Evolutionary conservation across 805 yeast species (phyloP).

Genomic region (Saccharomyces jurei): DNA sequence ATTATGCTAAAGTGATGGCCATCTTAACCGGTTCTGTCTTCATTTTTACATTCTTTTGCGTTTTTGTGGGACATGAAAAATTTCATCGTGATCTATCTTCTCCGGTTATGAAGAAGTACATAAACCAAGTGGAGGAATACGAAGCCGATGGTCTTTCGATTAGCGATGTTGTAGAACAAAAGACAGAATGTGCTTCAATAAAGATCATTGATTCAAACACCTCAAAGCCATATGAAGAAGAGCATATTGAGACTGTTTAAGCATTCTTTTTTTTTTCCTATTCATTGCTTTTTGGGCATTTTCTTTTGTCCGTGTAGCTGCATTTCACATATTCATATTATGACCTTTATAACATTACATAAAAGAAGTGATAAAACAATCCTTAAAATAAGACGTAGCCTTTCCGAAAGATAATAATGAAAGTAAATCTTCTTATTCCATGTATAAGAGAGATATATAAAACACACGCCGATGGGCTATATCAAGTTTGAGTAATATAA

Average conservation of each 20-base stretch:
- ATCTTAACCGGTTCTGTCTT: constrained; percentile 61
- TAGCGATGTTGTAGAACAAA: constrained; percentile 1
- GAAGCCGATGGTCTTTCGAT: constrained; percentile 6
- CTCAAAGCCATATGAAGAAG: constrained; percentile 9
- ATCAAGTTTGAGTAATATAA: no score
- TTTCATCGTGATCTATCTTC: constrained; percentile 33
- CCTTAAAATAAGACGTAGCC: not conserved
- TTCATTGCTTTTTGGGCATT: not conserved
- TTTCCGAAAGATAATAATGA: not conserved
- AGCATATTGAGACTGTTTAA: constrained; percentile 6
- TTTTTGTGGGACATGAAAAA: constrained; percentile 52
- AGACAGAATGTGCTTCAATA: constrained; percentile 4
- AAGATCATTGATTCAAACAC: constrained; percentile 4
- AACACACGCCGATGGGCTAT: no score
- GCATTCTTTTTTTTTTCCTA: not conserved
- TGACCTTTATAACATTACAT: not conserved
- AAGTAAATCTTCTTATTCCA: no score
- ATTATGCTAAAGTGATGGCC: constrained; percentile 67
- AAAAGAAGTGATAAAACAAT: not conserved
- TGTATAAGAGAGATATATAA: no score
- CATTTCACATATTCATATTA: not conserved
- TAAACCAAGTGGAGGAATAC: constrained; percentile 16
- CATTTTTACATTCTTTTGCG: constrained; percentile 40
- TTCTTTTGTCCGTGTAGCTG: not conserved
- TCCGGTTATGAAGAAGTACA: constrained; percentile 27